Evolutionary conservation across 2,329 filamentous ascomycete species (phyloP), one percentile per base, ranked within the genome.

Genomic region (Calonectria hawksworthii): DNA sequence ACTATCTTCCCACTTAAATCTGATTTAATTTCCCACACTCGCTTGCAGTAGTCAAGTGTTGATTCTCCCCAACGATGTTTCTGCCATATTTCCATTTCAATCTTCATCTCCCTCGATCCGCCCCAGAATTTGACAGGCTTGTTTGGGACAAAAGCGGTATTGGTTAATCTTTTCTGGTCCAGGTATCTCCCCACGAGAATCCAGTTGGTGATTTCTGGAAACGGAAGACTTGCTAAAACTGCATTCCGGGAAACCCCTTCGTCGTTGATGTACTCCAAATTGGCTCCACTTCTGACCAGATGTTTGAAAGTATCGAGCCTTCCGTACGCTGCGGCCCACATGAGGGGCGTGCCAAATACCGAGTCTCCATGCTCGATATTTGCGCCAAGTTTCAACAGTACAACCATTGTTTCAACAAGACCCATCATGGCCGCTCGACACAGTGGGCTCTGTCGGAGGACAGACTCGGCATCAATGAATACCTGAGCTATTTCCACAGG

Each of bases 141-240:
- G 26, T 38, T 21, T 23, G 9, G 36, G 2, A n/a, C 6, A 47
- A 14, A 52, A 0, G 26, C 2, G 11, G 9, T 14, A 0, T 70
- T 68, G 13, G 1, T 2, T 4, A 76, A 6, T 21, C 23, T 51
- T 1, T 18, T 26, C 16, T 76, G 69, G 32, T 76, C 70, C 8
- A 68, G 70, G 4, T 32, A 75, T 3, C 75, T 54, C 1, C 41
- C 67, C 56, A 70, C 66, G 0, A 75, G 50, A 4, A 75, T 8
- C 75, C 69, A 76, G 5, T 4, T 28, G 2, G 47, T 75, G 9
- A 75, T 23, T 0, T 44, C 6, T 1, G 73, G 54, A 9, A 68
- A 36, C 1, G 47, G 54, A 4, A 69, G 56, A 23, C 68, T 64
- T 10, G 32, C 44, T 21, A 44, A 21, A 26, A 70, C 16, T 16